Base-by-base conservation (phyloP, 2,329 filamentous ascomycete genomes). In the Apiospora sp. region DNA sequence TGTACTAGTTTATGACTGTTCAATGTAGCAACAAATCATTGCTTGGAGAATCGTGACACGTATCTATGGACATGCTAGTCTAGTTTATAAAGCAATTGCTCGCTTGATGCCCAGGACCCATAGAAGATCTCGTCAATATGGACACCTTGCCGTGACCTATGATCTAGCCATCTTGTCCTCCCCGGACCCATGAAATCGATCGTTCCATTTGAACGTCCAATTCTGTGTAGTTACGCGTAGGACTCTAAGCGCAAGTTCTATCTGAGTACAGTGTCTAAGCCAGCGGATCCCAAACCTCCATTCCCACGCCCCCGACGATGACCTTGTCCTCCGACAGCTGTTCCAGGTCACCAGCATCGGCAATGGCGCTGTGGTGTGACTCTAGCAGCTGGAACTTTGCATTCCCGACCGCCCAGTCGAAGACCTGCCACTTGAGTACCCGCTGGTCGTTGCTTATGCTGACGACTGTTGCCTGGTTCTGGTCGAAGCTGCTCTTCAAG, bases 401-500 rank as follows among this genome's bases (percentile, higher is more conserved):
- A 13, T 68, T 67, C 48, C 71, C 34, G 69, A 76, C 69, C 30
- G 72, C 69, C 71, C 74, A 75, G 51, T 75, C 75, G 0, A 69
- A 69, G 0, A 87, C 76, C 64, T 79, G 78, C 90, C 90, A 92
- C 6, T 84, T 77, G 82, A 88, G 90, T 68, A 92, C 80, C 22
- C 88, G 83, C 81, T 92, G 90, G 79, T 92, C 90, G 74, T 91
- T 92, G 78, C 90, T 88, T 44, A 85, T 83, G 12, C 83, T 88
- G 41, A 86, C 82, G 22, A 87, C 78, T 1, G 79, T 68, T 6
- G 74, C 76, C 48, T 68, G 77, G 76, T 64, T n/a, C 72, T 73
- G 72, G 30, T 69, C 71, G 41, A 75, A 67, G 16, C 71, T 72
- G 5, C 72, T 75, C 12, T 75, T 75, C 16, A 85, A 71, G 24